phyloP scores from a whole-genome alignment of 768 basidiomycete species.

The Auricularia sp. region DNA sequence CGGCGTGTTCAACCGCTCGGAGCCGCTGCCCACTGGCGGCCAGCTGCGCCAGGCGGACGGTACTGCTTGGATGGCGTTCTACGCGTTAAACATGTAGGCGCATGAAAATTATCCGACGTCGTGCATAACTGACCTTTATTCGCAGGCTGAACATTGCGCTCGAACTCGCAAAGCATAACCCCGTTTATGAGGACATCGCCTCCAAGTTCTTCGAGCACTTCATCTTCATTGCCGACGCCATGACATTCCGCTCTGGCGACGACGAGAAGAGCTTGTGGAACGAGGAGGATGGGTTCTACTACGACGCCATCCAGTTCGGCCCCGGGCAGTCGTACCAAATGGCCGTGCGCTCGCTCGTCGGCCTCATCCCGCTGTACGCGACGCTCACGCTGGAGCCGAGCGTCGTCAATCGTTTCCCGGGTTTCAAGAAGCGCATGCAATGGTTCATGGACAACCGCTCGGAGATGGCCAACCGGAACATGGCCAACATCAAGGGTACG shows the following conservation, averaged over 20 bases:
- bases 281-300: slow-evolving; percentile 96
- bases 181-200: slow-evolving; percentile 97
- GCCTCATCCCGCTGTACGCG: slow-evolving; percentile 94
- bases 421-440: slow-evolving; percentile 97
- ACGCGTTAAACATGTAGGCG: slow-evolving; percentile 84
- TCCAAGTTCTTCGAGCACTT: slow-evolving; percentile 99
- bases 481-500: slow-evolving; percentile 89
- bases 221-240: slow-evolving; percentile 96
- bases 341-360: slow-evolving; percentile 88
- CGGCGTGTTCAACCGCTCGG: slow-evolving; percentile 94
- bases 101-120: background rate
- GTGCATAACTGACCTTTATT: background rate
- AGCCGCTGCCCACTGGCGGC: slow-evolving; percentile 92
- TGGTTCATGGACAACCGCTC: slow-evolving; percentile 97
- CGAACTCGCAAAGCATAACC: slow-evolving; percentile 94
- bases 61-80: slow-evolving; percentile 99
- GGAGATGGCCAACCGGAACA: slow-evolving; percentile 78
- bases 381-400: slow-evolving; percentile 89
- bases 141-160: slow-evolving; percentile 89
- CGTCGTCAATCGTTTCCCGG: slow-evolving; percentile 83
- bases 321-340: slow-evolving; percentile 77
- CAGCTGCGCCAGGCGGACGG: slow-evolving; percentile 93
- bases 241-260: slow-evolving; percentile 79
- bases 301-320: slow-evolving; percentile 89
- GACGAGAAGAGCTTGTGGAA: slow-evolving; percentile 83